Evolutionary conservation across 345 rosid genomes (phyloP), one percentile per base, ranked within the genome.

Genomic region (Isatis tinctoria): DNA sequence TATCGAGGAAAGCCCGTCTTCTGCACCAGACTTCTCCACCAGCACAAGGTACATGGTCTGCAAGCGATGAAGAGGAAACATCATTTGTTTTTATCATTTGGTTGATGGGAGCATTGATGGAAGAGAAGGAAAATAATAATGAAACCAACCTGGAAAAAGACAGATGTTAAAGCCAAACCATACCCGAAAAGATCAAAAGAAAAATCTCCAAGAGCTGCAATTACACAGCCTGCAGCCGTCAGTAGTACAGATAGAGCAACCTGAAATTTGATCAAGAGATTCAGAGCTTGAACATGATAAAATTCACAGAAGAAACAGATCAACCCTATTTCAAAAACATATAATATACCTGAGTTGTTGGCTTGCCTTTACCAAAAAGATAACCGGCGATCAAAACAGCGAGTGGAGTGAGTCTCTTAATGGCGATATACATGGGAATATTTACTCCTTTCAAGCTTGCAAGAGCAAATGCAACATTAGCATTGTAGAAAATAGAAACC

Each of bases 381-480:
- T 77, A 64, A 22, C 97, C 97, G 10, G 96, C 87, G 36, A 90
- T 61, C 51, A 95, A 83, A 40, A 92, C 97, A 39, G 97, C 92
- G 45, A 92, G 96, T 1, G 99, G 99, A 4, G 97, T 90, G 74
- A 95, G 97, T 70, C 99, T 86, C 86, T 95, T 95, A 27, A 92
- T 91, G 8, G 99, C 99, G 18, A 95, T 95, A 80, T 95, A 95
- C 99, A 95, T 95, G 1, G 99, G 97, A 65, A 95, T 95, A 59
- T 95, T 95, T 11, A 95, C 97, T 33, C 97, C 99, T 84, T 88
- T 95, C 88, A 95, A 85, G 83, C 99, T 95, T 28, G 99, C 97
- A 78, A 95, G 82, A 78, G 99, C 97, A 77, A 90, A 92, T 2
- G 96, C 97, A 47, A 95, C 99, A 74, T 95, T 95, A 39, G 97